Base-by-base conservation (phyloP, 345 rosid genomes). In the Salix koriyanagi region DNA sequence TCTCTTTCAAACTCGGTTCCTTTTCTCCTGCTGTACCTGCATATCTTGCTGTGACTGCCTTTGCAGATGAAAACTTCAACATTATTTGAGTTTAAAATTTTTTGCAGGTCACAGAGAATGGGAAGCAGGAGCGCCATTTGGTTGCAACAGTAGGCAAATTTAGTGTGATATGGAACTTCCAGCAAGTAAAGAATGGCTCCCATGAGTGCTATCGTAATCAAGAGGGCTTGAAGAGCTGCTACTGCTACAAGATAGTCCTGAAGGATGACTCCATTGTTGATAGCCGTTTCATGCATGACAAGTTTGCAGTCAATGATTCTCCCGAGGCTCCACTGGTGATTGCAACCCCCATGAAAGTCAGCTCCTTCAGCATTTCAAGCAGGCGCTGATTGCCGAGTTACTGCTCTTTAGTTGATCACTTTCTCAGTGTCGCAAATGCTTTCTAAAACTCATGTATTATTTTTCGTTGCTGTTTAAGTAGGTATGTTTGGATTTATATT, bases 311-410 rank as follows among this genome's bases (percentile, higher is more conserved):
- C 79, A 87, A 85, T 5, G 98, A 93, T 74, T 92, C 98, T 72
- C 99, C 97, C 9, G 97, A 96, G 88, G 99, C 99, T 37, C 98
- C 99, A 54, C 84, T 94, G 79, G 99, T 96, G 79, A 92, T 96
- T 79, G 99, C 99, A 19, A 96, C 98, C 21, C 92, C 94, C 48
- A 76, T 91, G 87, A 96, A 92, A 88, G 98, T 96, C 80, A 96
- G 99, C 85, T 96, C 98, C 60, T 96, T 96, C 87, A 93, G 94
- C 90, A 90, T 96, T 79, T 94, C 97, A 70, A 94, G 87, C 90
- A 88, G 81, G 83, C 91, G 90, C 69, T 92, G 87, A 88, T 69
- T 9, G 72, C 69, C 23, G 13, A 11, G 65, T 41, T 19, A 28
- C 16, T 58, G 44, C 75, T n/a, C 34, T 50, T 67, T 15, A 36